phyloP scores from a whole-genome alignment of 1,284 basidiomycete species.

The Athelia sp. region DNA sequence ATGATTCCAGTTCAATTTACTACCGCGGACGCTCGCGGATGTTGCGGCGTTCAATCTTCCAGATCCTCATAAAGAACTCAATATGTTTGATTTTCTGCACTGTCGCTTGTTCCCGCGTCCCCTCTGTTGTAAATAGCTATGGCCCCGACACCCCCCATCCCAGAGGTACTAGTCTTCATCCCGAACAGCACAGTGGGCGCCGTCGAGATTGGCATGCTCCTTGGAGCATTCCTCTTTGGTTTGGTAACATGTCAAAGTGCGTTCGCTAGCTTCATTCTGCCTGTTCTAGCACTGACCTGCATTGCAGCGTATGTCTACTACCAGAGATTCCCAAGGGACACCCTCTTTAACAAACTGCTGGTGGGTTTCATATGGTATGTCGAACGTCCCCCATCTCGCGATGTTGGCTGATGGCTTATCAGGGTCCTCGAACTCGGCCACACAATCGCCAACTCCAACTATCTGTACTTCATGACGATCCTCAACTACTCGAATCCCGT shows the following conservation, averaged over 20 bases:
- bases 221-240: not conserved
- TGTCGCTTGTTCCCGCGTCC: no score
- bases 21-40: no score
- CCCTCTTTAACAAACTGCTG: not conserved
- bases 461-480: not conserved
- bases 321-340: not conserved
- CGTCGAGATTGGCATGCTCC: not conserved
- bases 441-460: not conserved
- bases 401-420: not conserved
- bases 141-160: not conserved
- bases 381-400: not conserved
- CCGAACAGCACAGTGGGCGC: not conserved
- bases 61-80: no score
- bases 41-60: no score
- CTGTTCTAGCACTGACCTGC: not conserved
- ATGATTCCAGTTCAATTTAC: no score
- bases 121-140: no score
- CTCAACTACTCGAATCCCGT: not conserved
- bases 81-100: no score
- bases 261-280: not conserved
- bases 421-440: slow-evolving; percentile 1
- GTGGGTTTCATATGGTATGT: not conserved
- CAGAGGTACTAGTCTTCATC: not conserved
- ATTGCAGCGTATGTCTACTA: not conserved
- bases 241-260: not conserved